Evolutionary conservation across 2,329 filamentous ascomycete genomes (phyloP).

Genomic region (Neospermospora avenae): DNA sequence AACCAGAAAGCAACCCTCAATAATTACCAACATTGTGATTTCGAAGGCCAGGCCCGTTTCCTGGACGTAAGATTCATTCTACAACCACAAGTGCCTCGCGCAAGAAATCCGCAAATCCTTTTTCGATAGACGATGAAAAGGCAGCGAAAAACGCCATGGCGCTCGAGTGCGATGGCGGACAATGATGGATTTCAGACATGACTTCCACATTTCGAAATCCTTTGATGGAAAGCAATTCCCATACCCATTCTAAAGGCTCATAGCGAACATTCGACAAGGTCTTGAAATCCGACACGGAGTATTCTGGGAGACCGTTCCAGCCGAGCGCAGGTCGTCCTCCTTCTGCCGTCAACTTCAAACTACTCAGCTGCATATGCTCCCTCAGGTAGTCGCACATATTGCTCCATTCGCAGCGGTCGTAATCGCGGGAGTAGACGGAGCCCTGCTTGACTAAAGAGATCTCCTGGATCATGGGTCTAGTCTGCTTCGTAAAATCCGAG

Average conservation of each 20-base stretch:
- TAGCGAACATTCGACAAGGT: slow-evolving; percentile 42
- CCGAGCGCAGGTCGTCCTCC: slow-evolving; percentile 47
- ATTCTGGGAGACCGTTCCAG: slow-evolving; percentile 48
- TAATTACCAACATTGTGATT: background rate
- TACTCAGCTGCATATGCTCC: slow-evolving; percentile 39
- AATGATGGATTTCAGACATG: slow-evolving; percentile 50
- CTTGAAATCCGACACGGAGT: slow-evolving; percentile 46
- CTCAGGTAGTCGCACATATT: slow-evolving; percentile 49
- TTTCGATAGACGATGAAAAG: slow-evolving; percentile 58
- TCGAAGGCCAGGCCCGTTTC: background rate
- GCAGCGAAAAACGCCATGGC: slow-evolving; percentile 56
- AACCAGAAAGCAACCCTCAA: no score
- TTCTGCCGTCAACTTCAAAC: slow-evolving; percentile 50
- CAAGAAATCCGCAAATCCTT: slow-evolving; percentile 52
- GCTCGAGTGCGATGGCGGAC: slow-evolving; percentile 49
- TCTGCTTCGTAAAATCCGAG: slow-evolving; percentile 49
- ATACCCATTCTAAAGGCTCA: slow-evolving; percentile 55
- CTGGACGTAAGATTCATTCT: slow-evolving; percentile 1
- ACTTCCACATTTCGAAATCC: slow-evolving; percentile 50
- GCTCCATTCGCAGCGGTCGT: slow-evolving; percentile 53
- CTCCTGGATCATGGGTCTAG: slow-evolving; percentile 45
- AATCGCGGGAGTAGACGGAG: slow-evolving; percentile 50
- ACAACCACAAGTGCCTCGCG: slow-evolving; percentile 35
- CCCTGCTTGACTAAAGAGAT: slow-evolving; percentile 55
- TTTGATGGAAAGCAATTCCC: slow-evolving; percentile 49